Conservation (phyloP, 2,329 filamentous ascomycete species). For the Alternaria sp. region DNA sequence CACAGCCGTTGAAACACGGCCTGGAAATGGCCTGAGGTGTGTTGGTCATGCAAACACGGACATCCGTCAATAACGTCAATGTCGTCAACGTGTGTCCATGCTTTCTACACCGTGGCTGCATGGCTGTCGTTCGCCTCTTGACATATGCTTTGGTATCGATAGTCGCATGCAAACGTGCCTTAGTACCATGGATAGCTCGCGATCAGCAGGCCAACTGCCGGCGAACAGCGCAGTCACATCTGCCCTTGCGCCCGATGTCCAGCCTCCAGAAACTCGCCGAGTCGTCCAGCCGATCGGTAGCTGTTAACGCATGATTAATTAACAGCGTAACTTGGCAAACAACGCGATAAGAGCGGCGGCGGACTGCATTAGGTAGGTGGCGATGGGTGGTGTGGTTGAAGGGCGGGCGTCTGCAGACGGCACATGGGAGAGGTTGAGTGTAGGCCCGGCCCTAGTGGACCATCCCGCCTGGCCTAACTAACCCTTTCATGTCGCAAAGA, state of each 20-base stretch:
- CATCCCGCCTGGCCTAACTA: conserved; percentile 1
- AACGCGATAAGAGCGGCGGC: background rate
- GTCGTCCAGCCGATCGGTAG: background rate
- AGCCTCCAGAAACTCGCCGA: background rate
- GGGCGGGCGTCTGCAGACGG: background rate
- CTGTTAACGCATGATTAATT: background rate
- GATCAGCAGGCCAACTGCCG: background rate
- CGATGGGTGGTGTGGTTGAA: conserved; percentile 8
- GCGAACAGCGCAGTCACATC: background rate
- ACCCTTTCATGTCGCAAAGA: background rate
- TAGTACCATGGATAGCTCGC: background rate
- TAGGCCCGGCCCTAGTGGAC: conserved; percentile 7
- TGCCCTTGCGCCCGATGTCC: background rate
- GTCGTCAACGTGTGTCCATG: background rate
- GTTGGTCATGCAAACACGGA: background rate
- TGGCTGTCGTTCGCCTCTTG: background rate
- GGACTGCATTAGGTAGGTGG: conserved; percentile 29
- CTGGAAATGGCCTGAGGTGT: background rate
- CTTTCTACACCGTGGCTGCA: background rate
- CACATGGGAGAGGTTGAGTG: background rate
- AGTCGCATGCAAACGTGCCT: background rate
- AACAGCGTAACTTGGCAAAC: background rate
- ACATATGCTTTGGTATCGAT: background rate
- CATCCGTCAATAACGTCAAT: conserved; percentile 3
- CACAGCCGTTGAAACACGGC: conserved; percentile 24